These are phyloP conservation scores for Tricholoma flavovirens DNA, from an alignment of 768 basidiomycete species.

Conservation along the genomic window DNA sequence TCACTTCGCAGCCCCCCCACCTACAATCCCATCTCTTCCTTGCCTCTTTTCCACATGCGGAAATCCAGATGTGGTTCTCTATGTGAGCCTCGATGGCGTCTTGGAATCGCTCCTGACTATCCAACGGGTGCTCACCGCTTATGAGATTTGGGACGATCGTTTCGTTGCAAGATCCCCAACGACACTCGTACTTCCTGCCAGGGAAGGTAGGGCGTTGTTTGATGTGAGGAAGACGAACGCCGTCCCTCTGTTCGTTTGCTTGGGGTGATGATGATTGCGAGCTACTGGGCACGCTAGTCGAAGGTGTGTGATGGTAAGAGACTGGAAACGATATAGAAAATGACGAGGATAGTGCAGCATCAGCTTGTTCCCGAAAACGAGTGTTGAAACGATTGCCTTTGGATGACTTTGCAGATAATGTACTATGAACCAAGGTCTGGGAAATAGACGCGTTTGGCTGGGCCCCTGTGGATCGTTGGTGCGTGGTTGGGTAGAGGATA, in stretches of 20 bases:
- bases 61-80: neutral
- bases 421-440: neutral
- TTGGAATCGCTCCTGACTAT: neutral
- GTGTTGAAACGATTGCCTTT: too few relatives aligned
- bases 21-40: neutral
- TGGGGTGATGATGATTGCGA: neutral
- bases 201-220: neutral
- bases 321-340: neutral
- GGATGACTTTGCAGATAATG: neutral
- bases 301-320: neutral
- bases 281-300: neutral
- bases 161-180: neutral
- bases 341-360: neutral
- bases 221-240: neutral
- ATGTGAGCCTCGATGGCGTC: neutral
- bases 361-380: neutral
- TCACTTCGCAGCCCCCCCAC: neutral
- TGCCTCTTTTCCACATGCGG: neutral
- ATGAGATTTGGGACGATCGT: neutral
- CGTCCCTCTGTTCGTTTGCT: neutral
- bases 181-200: neutral
- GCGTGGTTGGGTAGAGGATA: neutral
- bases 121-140: neutral
- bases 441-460: neutral
- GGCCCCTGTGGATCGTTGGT: neutral